Evolutionary conservation across 208 protist species (phyloP), one percentile per base, ranked within the genome.

Genomic region (Wallacemonas collosoma): DNA sequence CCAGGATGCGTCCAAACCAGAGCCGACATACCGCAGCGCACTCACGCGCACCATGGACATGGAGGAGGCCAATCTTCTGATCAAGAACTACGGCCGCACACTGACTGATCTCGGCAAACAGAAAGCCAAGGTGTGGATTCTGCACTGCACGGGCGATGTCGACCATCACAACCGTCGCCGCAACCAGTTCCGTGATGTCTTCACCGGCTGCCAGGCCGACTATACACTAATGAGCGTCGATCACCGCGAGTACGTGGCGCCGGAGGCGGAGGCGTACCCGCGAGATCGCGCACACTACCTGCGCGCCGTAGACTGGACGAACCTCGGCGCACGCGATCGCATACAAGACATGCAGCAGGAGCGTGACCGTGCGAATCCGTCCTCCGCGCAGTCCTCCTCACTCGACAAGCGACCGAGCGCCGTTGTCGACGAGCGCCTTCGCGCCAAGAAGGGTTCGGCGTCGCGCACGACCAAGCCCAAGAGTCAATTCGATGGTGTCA

Each of bases 401-500:
- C 48, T 51, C 8, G 26, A 12, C 15, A 50, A 55, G 53, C 63
- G 71, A 7, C 51, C 77, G 2, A 76, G 62, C 71, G 63, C 63
- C 5, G 40, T 44, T 26, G 44, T 53, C 12, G 53, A 47, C 8
- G 70, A 70, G 58, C 77, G 75, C 56, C 75, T 67, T 3, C 50
- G 70, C 7, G 12, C 67, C 38, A 11, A 47, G 11, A 41, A 44
- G 17, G 50, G 47, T 68, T 12, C 44, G 43, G 26, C 5, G 71
- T 40, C 61, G 45, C 86, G 87, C 70, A 58, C 80, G 7, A 94
- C 85, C 35, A 94, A 94, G 71, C 91, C 89, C 6, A 94, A 93
- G 70, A 89, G 76, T 71, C 91, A 96, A 78, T 96, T 96, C 72
- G 91, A 96, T 72, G 87, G 86, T 12, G 69, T 94, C 14, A 89